These are phyloP conservation scores for Annulohypoxylon moriforme DNA, from an alignment of 495 filamentous ascomycete species.

Conservation along the genomic window DNA sequence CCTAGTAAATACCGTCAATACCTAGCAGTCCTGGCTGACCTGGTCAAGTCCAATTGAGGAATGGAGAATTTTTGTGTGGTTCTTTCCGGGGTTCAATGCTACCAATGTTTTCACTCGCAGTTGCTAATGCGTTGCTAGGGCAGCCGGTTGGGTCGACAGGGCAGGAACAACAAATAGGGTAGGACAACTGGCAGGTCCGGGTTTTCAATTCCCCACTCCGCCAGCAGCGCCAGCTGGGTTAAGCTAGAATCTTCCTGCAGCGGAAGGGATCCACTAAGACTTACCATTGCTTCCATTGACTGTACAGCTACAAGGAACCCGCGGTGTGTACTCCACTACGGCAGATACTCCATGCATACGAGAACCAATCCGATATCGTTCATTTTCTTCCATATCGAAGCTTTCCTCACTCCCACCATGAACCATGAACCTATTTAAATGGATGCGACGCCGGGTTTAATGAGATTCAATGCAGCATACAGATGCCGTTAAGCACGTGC, in stretches of 20 bases:
- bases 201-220: conserved; percentile 16
- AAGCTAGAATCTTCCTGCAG: conserved; percentile 23
- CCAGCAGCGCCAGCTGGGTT: conserved; percentile 20
- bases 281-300: too few relatives aligned
- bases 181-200: conserved; percentile 34
- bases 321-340: neutral
- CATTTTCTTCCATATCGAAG: neutral
- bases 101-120: conserved; percentile 32
- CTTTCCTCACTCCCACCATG: neutral
- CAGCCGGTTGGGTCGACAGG: conserved; percentile 39
- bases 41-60: conserved; percentile 7
- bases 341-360: neutral
- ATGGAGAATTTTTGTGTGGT: conserved; percentile 30
- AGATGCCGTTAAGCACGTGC: conserved; percentile 36
- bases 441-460: conserved; percentile 17
- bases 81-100: neutral
- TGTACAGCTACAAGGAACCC: too few relatives aligned
- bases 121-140: conserved; percentile 43
- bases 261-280: conserved; percentile 5
- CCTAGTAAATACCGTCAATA: neutral
- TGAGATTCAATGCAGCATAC: conserved; percentile 21
- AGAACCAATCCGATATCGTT: conserved; percentile 11
- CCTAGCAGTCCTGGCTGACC: neutral
- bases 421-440: conserved; percentile 4
- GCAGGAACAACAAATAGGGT: conserved; percentile 14